Evolutionary conservation across 441 rosid genomes (phyloP).

Genomic region (Jatropha multifida): DNA sequence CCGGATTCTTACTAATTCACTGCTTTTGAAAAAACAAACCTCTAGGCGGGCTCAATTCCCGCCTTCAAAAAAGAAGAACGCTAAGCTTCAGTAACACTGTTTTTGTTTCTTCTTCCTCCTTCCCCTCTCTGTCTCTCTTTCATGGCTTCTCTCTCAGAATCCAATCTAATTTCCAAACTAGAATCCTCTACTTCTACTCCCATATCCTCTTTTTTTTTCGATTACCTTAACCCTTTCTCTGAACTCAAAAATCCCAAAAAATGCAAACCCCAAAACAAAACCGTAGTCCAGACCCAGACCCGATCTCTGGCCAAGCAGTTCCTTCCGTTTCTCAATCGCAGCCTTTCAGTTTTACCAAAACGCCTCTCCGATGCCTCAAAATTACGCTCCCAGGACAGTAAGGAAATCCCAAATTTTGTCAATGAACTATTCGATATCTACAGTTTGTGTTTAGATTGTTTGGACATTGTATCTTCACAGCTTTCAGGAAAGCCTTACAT

Average conservation of each 20-base stretch:
- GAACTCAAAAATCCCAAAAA: slow-evolving; percentile 18
- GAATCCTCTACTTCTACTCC: slow-evolving; percentile 32
- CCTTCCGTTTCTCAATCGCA: slow-evolving; percentile 44
- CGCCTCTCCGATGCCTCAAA: slow-evolving; percentile 35
- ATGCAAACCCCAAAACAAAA: slow-evolving; percentile 6
- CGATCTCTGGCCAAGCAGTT: slow-evolving; percentile 46
- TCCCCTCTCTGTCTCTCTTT: not conserved
- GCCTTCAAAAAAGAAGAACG: not conserved
- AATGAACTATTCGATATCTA: slow-evolving; percentile 45
- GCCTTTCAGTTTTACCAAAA: slow-evolving; percentile 38
- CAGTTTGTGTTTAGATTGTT: slow-evolving; percentile 62
- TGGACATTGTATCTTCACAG: slow-evolving; percentile 67
- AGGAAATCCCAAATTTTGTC: slow-evolving; percentile 26
- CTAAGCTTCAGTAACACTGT: not conserved
- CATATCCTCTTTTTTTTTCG: slow-evolving; percentile 26
- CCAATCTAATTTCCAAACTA: slow-evolving; percentile 32
- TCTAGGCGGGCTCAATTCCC: slow-evolving; percentile 11
- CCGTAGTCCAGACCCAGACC: slow-evolving; percentile 18
- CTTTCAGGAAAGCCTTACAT: slow-evolving; percentile 60
- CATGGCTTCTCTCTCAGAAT: slow-evolving; percentile 32
- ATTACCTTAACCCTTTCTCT: slow-evolving; percentile 34
- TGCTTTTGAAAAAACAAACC: not conserved
- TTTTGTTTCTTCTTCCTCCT: not conserved
- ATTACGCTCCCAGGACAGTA: not conserved
- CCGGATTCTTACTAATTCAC: not conserved